These are phyloP conservation scores for Chenopodium berlandieri DNA, from an alignment of 148 eudicot species.

Conservation along the genomic window DNA sequence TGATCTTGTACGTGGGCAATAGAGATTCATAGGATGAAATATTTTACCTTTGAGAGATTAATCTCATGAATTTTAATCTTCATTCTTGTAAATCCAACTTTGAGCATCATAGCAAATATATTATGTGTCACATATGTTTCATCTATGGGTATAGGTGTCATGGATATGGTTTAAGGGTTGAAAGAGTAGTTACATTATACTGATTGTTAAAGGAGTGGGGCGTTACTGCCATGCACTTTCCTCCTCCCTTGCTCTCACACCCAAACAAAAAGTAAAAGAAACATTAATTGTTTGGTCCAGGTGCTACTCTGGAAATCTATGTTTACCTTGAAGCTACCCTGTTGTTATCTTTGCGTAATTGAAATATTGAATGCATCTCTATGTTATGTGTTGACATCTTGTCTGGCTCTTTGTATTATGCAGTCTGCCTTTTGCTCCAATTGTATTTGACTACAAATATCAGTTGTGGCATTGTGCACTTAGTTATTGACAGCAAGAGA, in stretches of 20 bases:
- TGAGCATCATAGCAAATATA: background rate
- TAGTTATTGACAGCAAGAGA: background rate
- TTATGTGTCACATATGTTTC: background rate
- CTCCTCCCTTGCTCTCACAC: background rate
- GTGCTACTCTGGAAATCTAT: background rate
- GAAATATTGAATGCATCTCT: background rate
- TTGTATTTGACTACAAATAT: background rate
- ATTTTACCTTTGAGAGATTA: background rate
- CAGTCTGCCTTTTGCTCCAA: background rate
- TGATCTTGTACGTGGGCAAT: background rate
- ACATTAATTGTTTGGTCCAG: background rate
- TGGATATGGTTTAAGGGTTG: background rate
- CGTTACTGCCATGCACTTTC: background rate
- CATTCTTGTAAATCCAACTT: background rate
- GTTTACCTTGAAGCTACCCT: background rate
- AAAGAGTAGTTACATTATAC: background rate
- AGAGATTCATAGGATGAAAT: background rate
- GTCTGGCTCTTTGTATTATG: background rate
- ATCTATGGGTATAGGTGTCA: background rate
- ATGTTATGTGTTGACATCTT: background rate
- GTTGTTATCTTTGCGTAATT: slow-evolving; percentile 1
- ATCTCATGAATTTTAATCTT: background rate
- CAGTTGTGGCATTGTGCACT: background rate
- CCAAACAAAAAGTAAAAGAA: background rate
- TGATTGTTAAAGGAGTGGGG: background rate